Conservation (phyloP, 805 yeast genomes). For the Blastobotrys americana region DNA sequence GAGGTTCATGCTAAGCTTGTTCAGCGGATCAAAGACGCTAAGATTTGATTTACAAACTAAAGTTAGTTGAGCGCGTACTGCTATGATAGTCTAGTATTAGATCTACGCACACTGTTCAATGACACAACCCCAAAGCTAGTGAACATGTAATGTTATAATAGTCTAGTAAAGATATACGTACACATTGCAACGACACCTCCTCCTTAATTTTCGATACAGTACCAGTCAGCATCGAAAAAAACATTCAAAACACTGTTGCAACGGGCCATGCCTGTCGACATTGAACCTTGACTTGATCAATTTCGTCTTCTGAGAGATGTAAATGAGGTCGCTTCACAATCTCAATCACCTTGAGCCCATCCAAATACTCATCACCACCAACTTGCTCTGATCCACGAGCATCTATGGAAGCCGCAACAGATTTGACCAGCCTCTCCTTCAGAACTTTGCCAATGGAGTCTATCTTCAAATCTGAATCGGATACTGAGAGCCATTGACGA, state of each 20-base stretch:
- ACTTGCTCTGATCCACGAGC: too few species aligned
- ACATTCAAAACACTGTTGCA: too few species aligned
- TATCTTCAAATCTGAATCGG: not conserved
- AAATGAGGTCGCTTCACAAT: not conserved
- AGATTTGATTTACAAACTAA: conserved; percentile 3
- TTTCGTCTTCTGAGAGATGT: not conserved
- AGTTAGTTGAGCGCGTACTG: not conserved
- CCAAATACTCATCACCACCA: not conserved
- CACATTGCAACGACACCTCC: too few species aligned
- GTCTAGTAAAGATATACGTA: too few species aligned
- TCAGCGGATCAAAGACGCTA: conserved; percentile 10
- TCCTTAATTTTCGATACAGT: too few species aligned
- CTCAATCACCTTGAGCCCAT: not conserved
- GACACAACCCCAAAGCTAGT: too few species aligned
- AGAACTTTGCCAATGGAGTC: not conserved
- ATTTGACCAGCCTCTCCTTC: not conserved
- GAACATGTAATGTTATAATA: too few species aligned
- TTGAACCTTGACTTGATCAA: not conserved
- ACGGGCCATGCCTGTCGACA: conserved; percentile 6
- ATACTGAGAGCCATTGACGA: not conserved
- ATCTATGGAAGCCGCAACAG: not conserved
- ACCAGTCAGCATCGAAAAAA: too few species aligned
- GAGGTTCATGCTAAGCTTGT: conserved; percentile 48
- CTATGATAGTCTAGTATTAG: not conserved
- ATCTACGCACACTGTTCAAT: not conserved